Evolutionary conservation across 768 basidiomycete genomes (phyloP).

Genomic region (Russula virescens): DNA sequence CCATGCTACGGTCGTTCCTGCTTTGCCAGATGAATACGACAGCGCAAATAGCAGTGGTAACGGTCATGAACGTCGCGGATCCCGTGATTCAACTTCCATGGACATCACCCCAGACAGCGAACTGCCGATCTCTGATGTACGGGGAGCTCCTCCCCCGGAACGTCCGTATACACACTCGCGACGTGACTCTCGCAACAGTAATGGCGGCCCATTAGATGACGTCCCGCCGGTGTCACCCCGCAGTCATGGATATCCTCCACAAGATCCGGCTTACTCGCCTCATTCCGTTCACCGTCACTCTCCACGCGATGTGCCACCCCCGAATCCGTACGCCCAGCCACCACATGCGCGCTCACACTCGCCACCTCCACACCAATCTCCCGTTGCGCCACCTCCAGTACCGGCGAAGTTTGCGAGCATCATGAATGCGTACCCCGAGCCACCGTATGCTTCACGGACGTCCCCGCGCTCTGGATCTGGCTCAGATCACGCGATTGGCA

Average conservation of each 20-base stretch:
- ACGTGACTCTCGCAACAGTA: constrained; percentile 20
- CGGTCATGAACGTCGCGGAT: constrained; percentile 17
- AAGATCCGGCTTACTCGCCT: constrained; percentile 17
- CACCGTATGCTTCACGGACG: constrained; percentile 26
- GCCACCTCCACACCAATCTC: constrained; percentile 28
- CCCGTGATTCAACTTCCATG: constrained; percentile 18
- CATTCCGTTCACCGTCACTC: constrained; percentile 9
- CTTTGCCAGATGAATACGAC: constrained; percentile 69
- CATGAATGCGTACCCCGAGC: constrained; percentile 60
- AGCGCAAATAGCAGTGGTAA: constrained; percentile 32
- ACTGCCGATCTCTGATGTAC: constrained; percentile 14
- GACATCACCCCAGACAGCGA: constrained; percentile 17
- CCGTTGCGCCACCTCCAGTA: constrained; percentile 32
- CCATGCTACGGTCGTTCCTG: constrained; percentile 77
- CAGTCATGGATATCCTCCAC: constrained; percentile 15
- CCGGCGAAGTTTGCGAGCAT: constrained; percentile 61
- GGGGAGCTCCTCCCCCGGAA: constrained; percentile 8
- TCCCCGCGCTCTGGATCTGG: constrained; percentile 29
- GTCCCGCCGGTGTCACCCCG: constrained; percentile 19
- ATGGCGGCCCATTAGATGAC: constrained; percentile 17
- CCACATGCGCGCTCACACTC: constrained; percentile 25
- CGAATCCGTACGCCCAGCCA: constrained; percentile 10
- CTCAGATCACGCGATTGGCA: constrained; percentile 29
- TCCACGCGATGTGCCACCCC: constrained; percentile 14
- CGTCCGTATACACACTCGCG: constrained; percentile 17